Base-by-base conservation (phyloP, 129 eudicot species). In the Centella asiatica region DNA sequence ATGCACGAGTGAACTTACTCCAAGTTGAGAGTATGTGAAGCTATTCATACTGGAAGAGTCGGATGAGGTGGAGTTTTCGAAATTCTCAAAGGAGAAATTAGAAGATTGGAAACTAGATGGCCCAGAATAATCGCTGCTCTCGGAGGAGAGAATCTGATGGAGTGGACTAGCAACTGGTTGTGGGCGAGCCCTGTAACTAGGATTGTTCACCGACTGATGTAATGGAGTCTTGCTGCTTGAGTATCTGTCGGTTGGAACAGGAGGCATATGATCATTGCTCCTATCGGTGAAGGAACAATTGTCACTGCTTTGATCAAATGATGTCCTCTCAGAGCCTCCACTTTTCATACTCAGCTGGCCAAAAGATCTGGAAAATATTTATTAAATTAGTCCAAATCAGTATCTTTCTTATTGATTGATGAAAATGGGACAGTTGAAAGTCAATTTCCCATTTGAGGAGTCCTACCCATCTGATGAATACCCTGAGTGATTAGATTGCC, bases 281-380 rank as follows among this genome's bases (percentile, higher is more conserved):
- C 47, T 69, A 46, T 32, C 48, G 10, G 45, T 66, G 50, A 18
- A 44, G 6, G 32, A 68, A 9, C 39, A 56, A 4, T 19, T 50
- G 4, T 14, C 14, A 27, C 69, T 67, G 70, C 57, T 47, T 13
- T 58, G 68, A 34, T 73, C 76, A 5, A 60, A 47, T 5, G 83
- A 72, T 37, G 60, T 51, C 54, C 66, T 44, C 19, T 77, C 77
- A 11, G 76, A 72, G 51, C 57, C 48, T 40, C 53, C 64, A 65
- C 67, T 33, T 72, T 39, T 79, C 81, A 82, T 66, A 52, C 81
- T 79, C 31, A 54, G 44, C 66, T 69, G 76, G 60, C 82, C 69
- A 67, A 40, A 74, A 20, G 54, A 26, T 36, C 73, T 67, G 61
- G 5, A 34, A 4, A 34, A 34, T 34, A 34, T 34, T 9, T 34